Evolutionary conservation across 148 eudicot genomes (phyloP), one percentile per base, ranked within the genome.

Genomic region (Linanthus parryae): DNA sequence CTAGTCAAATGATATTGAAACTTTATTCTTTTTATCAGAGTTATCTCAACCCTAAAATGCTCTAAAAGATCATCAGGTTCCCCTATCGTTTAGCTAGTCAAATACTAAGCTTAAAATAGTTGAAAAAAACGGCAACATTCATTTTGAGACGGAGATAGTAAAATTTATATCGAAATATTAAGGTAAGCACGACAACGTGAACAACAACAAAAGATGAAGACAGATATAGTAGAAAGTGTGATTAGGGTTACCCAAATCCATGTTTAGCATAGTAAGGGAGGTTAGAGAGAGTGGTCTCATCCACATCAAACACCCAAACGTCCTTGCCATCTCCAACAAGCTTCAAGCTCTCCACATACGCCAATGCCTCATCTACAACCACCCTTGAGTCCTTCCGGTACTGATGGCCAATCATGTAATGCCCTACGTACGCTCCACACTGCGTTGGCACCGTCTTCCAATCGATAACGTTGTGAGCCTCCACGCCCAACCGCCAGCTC

Each of bases 401-500:
- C 59, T 78, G 84, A 11, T 65, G 25, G 0, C 84, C 84, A 29
- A 79, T 33, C 82, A 82, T 78, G 65, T 82, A 82, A 53, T 79
- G 67, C 0, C 85, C 85, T 0, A 79, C 73, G 31, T 83, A 83
- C 8, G 61, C 57, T 45, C 62, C 68, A 54, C 90, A 83, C 13
- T 59, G 44, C 20, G 16, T 17, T 2, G 89, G 89, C 22, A 79
- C 71, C 2, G 43, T 33, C 34, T 30, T 59, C 84, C 89, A 82
- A n/a, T 37, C 50, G 9, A 30, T 71, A 34, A 75, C 23, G 38
- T 82, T 82, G 80, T 78, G 45, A 1, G 84, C 52, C 57, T 82
- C 89, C 17, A 82, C 77, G 0, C 77, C 84, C 1, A 82, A 37
- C 21, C 77, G 65, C 89, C 89, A 82, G 52, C 89, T 82, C 49